A percentile compares a stretch with the other conserved stretches of the same genome.
These are phyloP conservation scores for Rhizophagus prolifer DNA, from an alignment of 192 early-diverging fungal species.

Conservation along the genomic window DNA sequence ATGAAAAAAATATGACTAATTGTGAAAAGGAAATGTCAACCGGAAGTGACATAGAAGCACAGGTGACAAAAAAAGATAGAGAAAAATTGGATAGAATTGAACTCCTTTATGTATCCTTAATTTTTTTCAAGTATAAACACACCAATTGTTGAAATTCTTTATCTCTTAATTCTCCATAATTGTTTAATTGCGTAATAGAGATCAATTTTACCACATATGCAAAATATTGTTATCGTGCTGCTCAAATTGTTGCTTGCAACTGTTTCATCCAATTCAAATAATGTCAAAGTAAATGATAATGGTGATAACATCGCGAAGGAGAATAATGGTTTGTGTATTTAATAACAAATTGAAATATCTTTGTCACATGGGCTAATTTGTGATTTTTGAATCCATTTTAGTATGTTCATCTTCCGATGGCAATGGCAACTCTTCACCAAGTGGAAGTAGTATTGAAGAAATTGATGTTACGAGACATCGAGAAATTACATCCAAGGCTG, in stretches of 20 bases:
- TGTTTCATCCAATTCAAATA: constrained; percentile 38
- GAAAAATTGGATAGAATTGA: constrained; percentile 48
- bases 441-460: constrained; percentile 34
- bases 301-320: constrained; percentile 28
- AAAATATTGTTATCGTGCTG: constrained; percentile 54
- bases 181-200: constrained; percentile 27
- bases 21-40: neutral
- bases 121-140: neutral
- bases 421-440: constrained; percentile 27
- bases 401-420: constrained; percentile 18
- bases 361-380: neutral
- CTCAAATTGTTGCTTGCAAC: constrained; percentile 53
- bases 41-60: neutral
- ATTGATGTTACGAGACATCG: constrained; percentile 62
- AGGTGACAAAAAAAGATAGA: constrained; percentile 35
- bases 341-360: neutral
- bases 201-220: constrained; percentile 53
- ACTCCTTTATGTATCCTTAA: constrained; percentile 51
- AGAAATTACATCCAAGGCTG: constrained; percentile 70
- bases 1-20: constrained; percentile 2
- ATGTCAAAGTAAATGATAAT: constrained; percentile 35
- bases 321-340: neutral
- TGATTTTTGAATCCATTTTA: neutral
- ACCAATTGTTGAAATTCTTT: neutral
- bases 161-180: no score